Conservation (phyloP, 1,284 basidiomycete species). For the Ganoderma lucidum region DNA sequence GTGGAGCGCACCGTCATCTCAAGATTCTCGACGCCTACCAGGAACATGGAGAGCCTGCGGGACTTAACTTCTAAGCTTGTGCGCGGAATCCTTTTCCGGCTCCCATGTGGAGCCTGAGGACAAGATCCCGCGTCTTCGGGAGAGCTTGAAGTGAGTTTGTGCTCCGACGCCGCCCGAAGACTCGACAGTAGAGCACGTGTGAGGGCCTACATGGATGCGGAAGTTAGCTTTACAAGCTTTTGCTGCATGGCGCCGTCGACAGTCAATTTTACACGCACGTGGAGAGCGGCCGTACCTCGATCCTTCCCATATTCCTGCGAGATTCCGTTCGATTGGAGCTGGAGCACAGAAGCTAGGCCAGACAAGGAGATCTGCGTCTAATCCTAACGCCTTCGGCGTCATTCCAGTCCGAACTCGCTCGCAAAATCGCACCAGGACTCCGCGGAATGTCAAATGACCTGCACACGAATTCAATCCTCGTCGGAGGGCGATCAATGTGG, state of each 20-base stretch:
- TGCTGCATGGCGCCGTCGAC: constrained; percentile 10
- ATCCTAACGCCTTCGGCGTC: background rate
- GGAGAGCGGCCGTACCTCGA: constrained; percentile 22
- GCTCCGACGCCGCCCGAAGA: background rate
- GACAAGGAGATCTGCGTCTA: constrained; percentile 12
- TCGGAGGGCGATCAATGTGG: no score
- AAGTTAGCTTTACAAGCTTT: constrained; percentile 9
- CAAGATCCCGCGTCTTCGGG: background rate
- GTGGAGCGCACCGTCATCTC: constrained; percentile 2
- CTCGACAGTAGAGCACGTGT: background rate
- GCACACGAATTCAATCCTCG: no score
- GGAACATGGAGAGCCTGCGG: constrained; percentile 5
- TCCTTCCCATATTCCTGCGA: constrained; percentile 24
- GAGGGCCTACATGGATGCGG: background rate
- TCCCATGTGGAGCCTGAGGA: constrained; percentile 12
- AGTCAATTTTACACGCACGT: constrained; percentile 8
- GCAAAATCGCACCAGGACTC: constrained; percentile 2
- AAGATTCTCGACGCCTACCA: background rate
- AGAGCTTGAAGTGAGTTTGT: constrained; percentile 1
- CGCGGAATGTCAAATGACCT: background rate
- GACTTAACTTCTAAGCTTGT: constrained; percentile 6
- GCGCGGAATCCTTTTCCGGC: constrained; percentile 9
- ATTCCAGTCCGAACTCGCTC: constrained; percentile 4
- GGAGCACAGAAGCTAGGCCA: constrained; percentile 4
- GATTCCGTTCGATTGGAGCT: constrained; percentile 16